phyloP scores from a whole-genome alignment of 352 stramenopile species.

The Phytophthora boehmeriae region DNA sequence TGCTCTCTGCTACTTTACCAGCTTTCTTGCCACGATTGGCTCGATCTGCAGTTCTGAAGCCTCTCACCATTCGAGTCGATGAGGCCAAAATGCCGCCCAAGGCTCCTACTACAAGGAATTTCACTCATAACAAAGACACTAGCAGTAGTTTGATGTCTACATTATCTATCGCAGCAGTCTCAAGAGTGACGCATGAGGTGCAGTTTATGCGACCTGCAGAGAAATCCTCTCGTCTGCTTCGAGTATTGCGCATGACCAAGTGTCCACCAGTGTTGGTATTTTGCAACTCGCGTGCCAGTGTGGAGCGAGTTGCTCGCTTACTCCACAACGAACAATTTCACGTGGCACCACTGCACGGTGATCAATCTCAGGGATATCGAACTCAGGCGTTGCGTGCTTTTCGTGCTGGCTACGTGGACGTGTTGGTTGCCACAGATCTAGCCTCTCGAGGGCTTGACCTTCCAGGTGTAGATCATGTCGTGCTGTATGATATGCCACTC shows the following conservation, averaged over 20 bases:
- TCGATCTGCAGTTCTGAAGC: slow-evolving; percentile 92
- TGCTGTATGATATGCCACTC: slow-evolving; percentile 91
- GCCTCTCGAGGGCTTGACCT: slow-evolving; percentile 91
- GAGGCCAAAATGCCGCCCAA: slow-evolving; percentile 21
- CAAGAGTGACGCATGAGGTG: slow-evolving; percentile 92
- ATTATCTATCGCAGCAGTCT: slow-evolving; percentile 20
- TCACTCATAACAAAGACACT: neutral
- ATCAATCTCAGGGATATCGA: slow-evolving; percentile 76
- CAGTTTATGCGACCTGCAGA: slow-evolving; percentile 54
- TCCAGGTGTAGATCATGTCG: slow-evolving; percentile 78
- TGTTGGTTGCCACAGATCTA: slow-evolving; percentile 93
- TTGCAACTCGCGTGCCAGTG: slow-evolving; percentile 95
- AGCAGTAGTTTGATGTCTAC: neutral
- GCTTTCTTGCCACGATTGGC: slow-evolving; percentile 91
- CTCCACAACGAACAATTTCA: slow-evolving; percentile 95
- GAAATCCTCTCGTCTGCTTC: slow-evolving; percentile 50
- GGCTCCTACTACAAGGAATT: slow-evolving; percentile 1
- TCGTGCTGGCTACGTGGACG: slow-evolving; percentile 57
- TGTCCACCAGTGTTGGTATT: slow-evolving; percentile 96
- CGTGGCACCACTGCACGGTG: slow-evolving; percentile 94
- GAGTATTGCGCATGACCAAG: slow-evolving; percentile 72
- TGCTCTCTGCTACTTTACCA: slow-evolving; percentile 97
- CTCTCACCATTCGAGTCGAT: slow-evolving; percentile 92
- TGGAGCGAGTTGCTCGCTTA: slow-evolving; percentile 92
- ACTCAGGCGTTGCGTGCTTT: slow-evolving; percentile 55